A percentile compares a stretch with the other conserved stretches of the same genome.
Evolutionary conservation across 805 yeast genomes (phyloP).

Genomic region (Candida khao-thaluensis): DNA sequence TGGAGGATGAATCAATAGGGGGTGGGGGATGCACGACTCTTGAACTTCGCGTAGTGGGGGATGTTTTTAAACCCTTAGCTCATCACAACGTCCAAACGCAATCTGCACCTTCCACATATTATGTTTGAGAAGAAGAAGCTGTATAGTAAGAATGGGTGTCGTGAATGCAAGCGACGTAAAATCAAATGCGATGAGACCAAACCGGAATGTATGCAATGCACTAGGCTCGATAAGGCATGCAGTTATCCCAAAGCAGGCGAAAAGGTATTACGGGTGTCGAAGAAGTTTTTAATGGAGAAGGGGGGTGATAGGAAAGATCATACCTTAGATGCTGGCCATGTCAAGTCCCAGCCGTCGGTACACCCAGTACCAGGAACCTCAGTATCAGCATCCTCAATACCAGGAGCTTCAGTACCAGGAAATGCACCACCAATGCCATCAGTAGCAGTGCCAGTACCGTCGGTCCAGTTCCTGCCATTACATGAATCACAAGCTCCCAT

Average conservation of each 20-base stretch:
- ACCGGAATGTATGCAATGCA: constrained; percentile 37
- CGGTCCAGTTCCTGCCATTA: too few species aligned
- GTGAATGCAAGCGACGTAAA: constrained; percentile 43
- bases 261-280: constrained; percentile 31
- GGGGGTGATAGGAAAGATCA: neutral
- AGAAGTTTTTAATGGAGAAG: constrained; percentile 14
- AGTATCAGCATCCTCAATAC: too few species aligned
- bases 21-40: too few species aligned
- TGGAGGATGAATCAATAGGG: too few species aligned
- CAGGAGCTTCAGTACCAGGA: too few species aligned
- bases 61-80: neutral
- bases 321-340: too few species aligned
- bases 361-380: too few species aligned
- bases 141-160: constrained; percentile 40
- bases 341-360: too few species aligned
- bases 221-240: constrained; percentile 33
- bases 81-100: too few species aligned
- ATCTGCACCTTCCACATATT: neutral
- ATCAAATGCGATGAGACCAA: constrained; percentile 43
- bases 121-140: constrained; percentile 15
- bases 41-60: constrained; percentile 1
- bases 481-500: too few species aligned
- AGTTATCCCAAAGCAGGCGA: constrained; percentile 38
- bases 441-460: too few species aligned
- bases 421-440: too few species aligned